Evolutionary conservation across 73 alveolate species (phyloP).

Genomic region (Urostyla sp.): DNA sequence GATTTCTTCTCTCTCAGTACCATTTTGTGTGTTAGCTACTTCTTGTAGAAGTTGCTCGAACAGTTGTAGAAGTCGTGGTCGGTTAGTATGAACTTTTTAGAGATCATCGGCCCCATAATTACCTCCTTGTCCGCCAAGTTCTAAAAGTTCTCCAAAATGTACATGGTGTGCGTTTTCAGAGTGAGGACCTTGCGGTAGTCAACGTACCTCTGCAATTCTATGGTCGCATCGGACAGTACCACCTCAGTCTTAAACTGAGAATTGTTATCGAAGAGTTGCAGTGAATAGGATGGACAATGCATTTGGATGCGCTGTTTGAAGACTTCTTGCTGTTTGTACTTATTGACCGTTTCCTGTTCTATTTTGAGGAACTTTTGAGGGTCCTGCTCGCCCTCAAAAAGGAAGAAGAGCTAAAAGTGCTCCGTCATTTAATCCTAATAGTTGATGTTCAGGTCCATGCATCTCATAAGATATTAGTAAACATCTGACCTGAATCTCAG

Average conservation of each 20-base stretch:
- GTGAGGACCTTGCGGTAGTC: conserved; percentile 38
- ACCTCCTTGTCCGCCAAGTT: conserved; percentile 8
- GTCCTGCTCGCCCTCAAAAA: conserved; percentile 48
- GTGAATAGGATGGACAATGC: conserved; percentile 31
- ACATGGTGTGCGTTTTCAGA: conserved; percentile 31
- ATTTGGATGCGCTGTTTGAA: conserved; percentile 23
- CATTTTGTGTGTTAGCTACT: neutral
- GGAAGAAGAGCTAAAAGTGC: conserved; percentile 13
- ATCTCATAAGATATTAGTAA: conserved; percentile 54
- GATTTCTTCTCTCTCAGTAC: neutral
- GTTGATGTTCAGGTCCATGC: conserved; percentile 58
- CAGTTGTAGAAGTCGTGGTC: conserved; percentile 47
- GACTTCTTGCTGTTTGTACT: conserved; percentile 26
- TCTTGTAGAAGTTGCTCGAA: neutral
- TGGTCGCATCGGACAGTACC: conserved; percentile 1
- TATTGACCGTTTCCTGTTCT: conserved; percentile 42
- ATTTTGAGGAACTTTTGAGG: conserved; percentile 20
- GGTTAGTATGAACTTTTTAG: conserved; percentile 47
- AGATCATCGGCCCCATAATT: conserved; percentile 53
- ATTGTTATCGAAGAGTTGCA: conserved; percentile 13
- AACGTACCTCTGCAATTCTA: conserved; percentile 34
- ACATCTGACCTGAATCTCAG: conserved; percentile 27
- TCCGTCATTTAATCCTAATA: conserved; percentile 51
- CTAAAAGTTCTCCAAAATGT: conserved; percentile 8
- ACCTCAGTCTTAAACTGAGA: conserved; percentile 41